phyloP scores from a whole-genome alignment of 1,284 basidiomycete species.

The Moesziomyces antarcticus region DNA sequence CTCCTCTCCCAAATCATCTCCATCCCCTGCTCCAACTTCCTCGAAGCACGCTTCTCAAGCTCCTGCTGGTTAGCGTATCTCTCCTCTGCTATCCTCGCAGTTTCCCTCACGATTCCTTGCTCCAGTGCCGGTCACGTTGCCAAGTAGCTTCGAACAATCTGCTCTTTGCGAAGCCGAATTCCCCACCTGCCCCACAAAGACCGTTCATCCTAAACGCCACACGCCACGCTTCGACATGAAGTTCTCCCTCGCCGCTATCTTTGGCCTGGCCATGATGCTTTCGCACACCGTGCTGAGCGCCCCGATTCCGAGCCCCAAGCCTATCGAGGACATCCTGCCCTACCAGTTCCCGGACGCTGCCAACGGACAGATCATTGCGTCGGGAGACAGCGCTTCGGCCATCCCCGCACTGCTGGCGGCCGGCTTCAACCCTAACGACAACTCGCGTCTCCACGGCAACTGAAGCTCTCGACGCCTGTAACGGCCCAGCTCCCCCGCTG shows the following conservation, averaged over 20 bases:
- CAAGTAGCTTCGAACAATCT: background rate
- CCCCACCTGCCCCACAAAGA: background rate
- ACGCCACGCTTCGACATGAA: background rate
- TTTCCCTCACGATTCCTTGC: background rate
- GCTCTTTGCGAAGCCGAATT: background rate
- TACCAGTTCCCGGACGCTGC: slow-evolving; percentile 21
- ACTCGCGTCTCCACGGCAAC: slow-evolving; percentile 12
- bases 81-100: background rate
- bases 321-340: slow-evolving; percentile 37
- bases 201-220: background rate
- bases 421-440: slow-evolving; percentile 25
- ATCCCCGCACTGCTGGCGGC: slow-evolving; percentile 16
- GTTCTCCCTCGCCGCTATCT: background rate
- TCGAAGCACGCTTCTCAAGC: no score
- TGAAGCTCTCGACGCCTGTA: background rate
- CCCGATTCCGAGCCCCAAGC: slow-evolving; percentile 27
- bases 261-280: background rate
- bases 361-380: background rate
- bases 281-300: slow-evolving; percentile 3
- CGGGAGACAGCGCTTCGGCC: slow-evolving; percentile 3
- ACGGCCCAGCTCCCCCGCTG: background rate
- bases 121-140: slow-evolving; percentile 7
- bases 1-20: no score
- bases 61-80: no score
- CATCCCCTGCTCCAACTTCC: no score